Evolutionary conservation across 768 basidiomycete genomes (phyloP).

Genomic region (Phlebiopsis gigantea): DNA sequence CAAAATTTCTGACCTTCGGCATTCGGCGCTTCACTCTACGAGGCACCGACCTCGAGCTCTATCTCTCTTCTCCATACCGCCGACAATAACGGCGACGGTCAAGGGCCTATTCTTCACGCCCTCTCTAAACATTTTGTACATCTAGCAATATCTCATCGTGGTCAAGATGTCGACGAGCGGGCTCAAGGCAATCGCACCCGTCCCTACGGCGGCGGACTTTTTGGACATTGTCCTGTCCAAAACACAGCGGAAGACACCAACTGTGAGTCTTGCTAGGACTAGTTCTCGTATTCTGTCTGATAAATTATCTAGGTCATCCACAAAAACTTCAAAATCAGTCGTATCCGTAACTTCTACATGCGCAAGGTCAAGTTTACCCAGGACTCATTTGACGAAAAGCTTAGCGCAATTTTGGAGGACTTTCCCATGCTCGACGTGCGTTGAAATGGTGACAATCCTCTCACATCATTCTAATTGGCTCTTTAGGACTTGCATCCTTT

Average conservation of each 20-base stretch:
- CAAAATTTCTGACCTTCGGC: conserved; percentile 3
- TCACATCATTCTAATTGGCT: not conserved
- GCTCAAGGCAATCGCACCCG: conserved; percentile 96
- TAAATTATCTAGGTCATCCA: conserved; percentile 80
- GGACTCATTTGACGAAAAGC: conserved; percentile 93
- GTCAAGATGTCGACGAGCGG: conserved; percentile 74
- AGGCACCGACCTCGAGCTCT: not conserved
- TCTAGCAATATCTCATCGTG: not conserved
- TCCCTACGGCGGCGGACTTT: conserved; percentile 93
- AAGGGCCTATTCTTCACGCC: conserved; percentile 10
- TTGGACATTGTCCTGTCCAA: conserved; percentile 90
- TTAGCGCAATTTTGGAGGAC: conserved; percentile 88
- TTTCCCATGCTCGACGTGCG: conserved; percentile 94
- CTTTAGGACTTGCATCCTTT: conserved; percentile 89
- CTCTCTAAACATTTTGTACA: conserved; percentile 2
- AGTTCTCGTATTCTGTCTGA: too few species aligned
- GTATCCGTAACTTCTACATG: conserved; percentile 98
- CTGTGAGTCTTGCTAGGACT: conserved; percentile 52
- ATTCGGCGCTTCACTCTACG: not conserved
- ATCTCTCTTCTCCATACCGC: not conserved
- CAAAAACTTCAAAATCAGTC: conserved; percentile 99
- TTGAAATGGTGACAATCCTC: not conserved
- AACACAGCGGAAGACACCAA: conserved; percentile 97
- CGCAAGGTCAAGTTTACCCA: conserved; percentile 99
- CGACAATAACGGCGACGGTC: not conserved